phyloP scores from a whole-genome alignment of 2,329 filamentous ascomycete species.

The Diaporthe vaccinii region DNA sequence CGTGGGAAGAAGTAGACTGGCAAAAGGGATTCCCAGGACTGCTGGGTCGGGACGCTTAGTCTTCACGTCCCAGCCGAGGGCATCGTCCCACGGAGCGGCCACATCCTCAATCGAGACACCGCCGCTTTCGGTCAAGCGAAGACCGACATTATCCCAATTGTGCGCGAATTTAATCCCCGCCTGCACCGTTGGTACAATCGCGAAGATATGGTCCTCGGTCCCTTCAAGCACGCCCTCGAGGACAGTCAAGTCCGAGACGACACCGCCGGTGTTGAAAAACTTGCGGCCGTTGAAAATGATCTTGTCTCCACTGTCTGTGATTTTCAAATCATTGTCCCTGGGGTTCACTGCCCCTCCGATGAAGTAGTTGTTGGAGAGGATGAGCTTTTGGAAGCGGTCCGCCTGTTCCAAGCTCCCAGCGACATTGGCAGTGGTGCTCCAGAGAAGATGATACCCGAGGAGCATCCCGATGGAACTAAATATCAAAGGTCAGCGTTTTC shows the following conservation, averaged over 20 bases:
- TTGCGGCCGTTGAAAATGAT: constrained; percentile 74
- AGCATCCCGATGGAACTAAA: constrained; percentile 72
- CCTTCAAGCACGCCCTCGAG: constrained; percentile 73
- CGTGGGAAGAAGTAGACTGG: constrained; percentile 71
- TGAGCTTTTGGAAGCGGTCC: constrained; percentile 67
- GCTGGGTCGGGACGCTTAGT: constrained; percentile 64
- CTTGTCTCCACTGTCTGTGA: constrained; percentile 66
- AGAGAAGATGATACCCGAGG: constrained; percentile 74
- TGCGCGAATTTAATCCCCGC: constrained; percentile 69
- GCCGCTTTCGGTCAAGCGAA: constrained; percentile 75
- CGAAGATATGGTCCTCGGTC: constrained; percentile 73
- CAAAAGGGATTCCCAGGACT: constrained; percentile 66
- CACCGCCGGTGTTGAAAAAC: constrained; percentile 77
- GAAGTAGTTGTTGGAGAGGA: constrained; percentile 75
- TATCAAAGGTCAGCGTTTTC: neutral
- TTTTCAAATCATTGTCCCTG: constrained; percentile 71
- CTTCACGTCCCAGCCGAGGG: constrained; percentile 69
- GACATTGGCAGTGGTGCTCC: constrained; percentile 72
- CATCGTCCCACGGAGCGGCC: constrained; percentile 69
- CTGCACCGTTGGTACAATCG: constrained; percentile 70
- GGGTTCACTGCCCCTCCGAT: constrained; percentile 77
- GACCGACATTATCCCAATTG: constrained; percentile 76
- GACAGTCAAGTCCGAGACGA: constrained; percentile 75
- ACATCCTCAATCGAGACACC: constrained; percentile 72
- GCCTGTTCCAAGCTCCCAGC: constrained; percentile 72